Evolutionary conservation across 768 basidiomycete genomes (phyloP), one percentile per base, ranked within the genome.

Genomic region (Coprinopsis marcescibilis): DNA sequence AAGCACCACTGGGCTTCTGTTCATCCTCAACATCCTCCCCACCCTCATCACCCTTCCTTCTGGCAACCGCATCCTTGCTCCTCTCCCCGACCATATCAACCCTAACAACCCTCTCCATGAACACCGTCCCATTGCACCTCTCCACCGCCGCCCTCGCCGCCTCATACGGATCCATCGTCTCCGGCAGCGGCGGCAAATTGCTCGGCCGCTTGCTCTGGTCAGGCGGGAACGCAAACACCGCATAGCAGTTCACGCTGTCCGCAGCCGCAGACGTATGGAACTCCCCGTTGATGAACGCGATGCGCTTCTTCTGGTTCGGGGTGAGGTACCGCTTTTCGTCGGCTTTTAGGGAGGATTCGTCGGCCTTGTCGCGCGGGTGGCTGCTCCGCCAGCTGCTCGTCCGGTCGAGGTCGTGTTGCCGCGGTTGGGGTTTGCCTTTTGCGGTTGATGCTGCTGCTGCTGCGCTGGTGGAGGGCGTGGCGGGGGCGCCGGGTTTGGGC

Each of bases 271-370:
- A 74, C 2, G 81, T 70, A 65, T 98, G 92, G 58, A 97, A 80
- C 55, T 95, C 90, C 45, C 83, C 83, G 59, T 92, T 89, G 61
- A 98, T 96, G 63, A 93, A 96, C 0, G 92, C 89, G 44, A 97
- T 80, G 53, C 84, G 88, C 67, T 94, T 89, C 72, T 95, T 97
- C 65, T 96, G 88, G 42, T 75, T 76, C 0, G 89, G 76, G 5
- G 79, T 89, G 42, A 96, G 76, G 62, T 78, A 89, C 29, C 70
- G 70, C 61, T 90, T 85, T 43, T 76, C 72, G 46, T 77, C 73
- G 11, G 63, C 61, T 51, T 72, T 54, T 52, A 63, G 62, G 23
- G 66, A 60, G 13, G 72, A 71, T 48, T 68, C 72, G 25, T 71
- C 77, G 15, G 73, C 69, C 60, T 13, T 67, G 5, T 6, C 39